These are phyloP conservation scores for Fusarium chuoi DNA, from an alignment of 2,329 filamentous ascomycete species.

Conservation along the genomic window DNA sequence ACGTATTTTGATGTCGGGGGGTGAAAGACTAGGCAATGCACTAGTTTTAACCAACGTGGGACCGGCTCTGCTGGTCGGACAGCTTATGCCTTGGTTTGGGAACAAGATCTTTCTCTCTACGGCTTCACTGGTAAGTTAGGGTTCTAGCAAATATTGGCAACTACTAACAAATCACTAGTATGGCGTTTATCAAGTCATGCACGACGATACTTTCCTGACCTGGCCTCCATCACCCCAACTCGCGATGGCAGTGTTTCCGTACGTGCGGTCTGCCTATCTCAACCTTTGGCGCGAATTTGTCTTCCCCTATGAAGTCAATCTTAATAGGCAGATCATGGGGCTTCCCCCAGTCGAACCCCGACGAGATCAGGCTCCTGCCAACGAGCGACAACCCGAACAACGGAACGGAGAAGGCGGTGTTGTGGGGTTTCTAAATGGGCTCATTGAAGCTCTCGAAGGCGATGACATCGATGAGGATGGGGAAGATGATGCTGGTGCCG, in stretches of 20 bases:
- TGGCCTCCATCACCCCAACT: conserved; percentile 67
- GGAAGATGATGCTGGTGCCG: conserved; percentile 30
- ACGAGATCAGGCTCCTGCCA: conserved; percentile 26
- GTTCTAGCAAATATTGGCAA: too few relatives aligned
- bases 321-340: conserved; percentile 60
- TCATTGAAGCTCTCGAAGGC: conserved; percentile 51
- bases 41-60: conserved; percentile 57
- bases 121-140: conserved; percentile 53
- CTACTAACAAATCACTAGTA: conserved; percentile 52
- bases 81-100: conserved; percentile 56
- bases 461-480: conserved; percentile 47
- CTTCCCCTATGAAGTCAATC: conserved; percentile 57
- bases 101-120: conserved; percentile 56
- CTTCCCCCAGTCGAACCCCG: conserved; percentile 47
- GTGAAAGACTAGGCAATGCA: conserved; percentile 48
- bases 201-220: conserved; percentile 56
- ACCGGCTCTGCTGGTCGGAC: conserved; percentile 57
- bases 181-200: conserved; percentile 57
- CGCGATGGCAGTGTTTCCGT: conserved; percentile 62
- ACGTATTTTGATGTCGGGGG: conserved; percentile 39
- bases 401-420: conserved; percentile 46
- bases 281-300: conserved; percentile 59
- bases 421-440: conserved; percentile 50
- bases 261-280: conserved; percentile 57
- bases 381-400: conserved; percentile 33